A percentile compares a stretch with the other conserved stretches of the same genome.
phyloP scores from a whole-genome alignment of 192 early-diverging fungal species.

The Chytriomyces sp. region DNA sequence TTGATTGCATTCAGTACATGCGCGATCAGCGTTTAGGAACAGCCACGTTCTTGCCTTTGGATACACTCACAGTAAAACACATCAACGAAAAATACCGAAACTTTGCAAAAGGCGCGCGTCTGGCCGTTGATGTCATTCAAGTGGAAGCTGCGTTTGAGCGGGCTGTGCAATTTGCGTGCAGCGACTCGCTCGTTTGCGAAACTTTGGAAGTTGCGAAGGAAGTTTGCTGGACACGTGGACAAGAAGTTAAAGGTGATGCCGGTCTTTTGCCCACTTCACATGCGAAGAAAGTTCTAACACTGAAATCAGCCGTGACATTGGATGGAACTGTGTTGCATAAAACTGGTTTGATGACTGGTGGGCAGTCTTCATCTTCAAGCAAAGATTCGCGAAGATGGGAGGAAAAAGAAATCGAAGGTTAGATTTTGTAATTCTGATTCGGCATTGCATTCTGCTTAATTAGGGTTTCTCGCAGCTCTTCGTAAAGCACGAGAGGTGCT shows the following conservation, averaged over 20 bases:
- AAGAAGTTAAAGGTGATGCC: constrained; percentile 78
- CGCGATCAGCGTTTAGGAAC: constrained; percentile 89
- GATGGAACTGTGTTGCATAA: constrained; percentile 96
- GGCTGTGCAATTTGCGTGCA: constrained; percentile 90
- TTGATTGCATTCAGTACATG: constrained; percentile 95
- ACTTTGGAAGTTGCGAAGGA: constrained; percentile 80
- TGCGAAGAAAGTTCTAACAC: background rate
- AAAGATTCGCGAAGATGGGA: constrained; percentile 77
- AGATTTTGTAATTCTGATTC: constrained; percentile 18
- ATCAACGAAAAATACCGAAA: constrained; percentile 83
- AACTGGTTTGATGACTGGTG: constrained; percentile 92
- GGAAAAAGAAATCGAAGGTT: constrained; percentile 85
- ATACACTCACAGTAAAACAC: constrained; percentile 73
- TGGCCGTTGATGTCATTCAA: constrained; percentile 93
- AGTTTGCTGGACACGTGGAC: constrained; percentile 80
- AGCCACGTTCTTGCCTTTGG: constrained; percentile 93
- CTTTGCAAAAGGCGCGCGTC: constrained; percentile 78
- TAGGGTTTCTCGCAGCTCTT: constrained; percentile 36
- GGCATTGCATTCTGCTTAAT: no score
- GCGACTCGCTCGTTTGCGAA: constrained; percentile 92
- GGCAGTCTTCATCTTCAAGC: constrained; percentile 48
- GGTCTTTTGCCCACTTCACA: no score
- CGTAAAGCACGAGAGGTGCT: constrained; percentile 73
- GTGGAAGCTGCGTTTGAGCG: constrained; percentile 74
- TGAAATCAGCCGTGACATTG: constrained; percentile 74